These are phyloP conservation scores for Serendipita indica DNA, from an alignment of 768 basidiomycete genomes.

Conservation along the genomic window DNA sequence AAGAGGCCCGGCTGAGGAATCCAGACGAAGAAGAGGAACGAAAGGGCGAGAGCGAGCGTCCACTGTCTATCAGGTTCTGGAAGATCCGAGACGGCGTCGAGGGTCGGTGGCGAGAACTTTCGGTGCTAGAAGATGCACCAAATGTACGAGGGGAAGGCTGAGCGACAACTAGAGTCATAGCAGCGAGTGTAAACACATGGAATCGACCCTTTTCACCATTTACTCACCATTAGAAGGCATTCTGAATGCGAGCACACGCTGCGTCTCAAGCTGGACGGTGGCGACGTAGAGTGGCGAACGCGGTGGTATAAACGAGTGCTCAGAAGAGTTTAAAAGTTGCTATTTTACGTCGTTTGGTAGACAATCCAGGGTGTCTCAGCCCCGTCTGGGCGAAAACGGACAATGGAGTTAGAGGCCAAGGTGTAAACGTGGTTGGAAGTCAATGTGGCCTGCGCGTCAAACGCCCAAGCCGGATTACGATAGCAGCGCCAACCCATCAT, in stretches of 20 bases:
- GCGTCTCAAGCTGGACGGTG: too few species aligned
- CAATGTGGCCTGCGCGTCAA: background rate
- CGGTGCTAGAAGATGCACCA: background rate
- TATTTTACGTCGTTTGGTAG: background rate
- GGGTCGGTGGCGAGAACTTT: background rate
- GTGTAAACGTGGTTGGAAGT: background rate
- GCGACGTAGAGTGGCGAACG: too few species aligned
- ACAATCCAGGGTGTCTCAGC: background rate
- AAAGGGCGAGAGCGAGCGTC: background rate
- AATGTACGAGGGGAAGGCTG: too few species aligned
- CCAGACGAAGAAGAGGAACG: background rate
- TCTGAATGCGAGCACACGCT: background rate
- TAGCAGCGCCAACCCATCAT: slow-evolving; percentile 42
- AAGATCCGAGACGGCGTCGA: background rate
- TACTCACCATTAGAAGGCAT: background rate
- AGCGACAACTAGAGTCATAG: background rate
- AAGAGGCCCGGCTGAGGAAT: background rate
- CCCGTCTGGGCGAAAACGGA: background rate
- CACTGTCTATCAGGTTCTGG: background rate
- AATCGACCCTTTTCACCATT: background rate
- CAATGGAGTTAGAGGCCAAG: background rate
- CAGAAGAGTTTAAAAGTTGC: background rate
- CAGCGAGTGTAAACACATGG: too few species aligned
- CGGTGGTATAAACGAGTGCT: background rate
- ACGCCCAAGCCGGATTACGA: slow-evolving; percentile 16